Percentiles rank a stretch among this genome's conserved stretches.
Conservation (phyloP, 108 stramenopile species). For the Pelagomonas calceolata region DNA sequence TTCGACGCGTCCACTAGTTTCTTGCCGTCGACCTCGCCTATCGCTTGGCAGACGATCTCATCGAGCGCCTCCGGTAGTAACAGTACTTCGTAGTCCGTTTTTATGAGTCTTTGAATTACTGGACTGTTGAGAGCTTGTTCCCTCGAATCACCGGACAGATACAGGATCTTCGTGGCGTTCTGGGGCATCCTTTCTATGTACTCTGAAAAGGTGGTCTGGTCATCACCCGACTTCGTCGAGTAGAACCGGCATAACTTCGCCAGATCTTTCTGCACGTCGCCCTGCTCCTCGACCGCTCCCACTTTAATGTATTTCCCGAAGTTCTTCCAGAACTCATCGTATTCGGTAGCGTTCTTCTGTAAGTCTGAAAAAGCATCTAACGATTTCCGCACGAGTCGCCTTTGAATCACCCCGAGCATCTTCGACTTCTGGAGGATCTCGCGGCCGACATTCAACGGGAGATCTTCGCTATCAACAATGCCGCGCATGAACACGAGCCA, state of each 20-base stretch:
- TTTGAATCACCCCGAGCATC: constrained; percentile 89
- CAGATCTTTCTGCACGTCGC: constrained; percentile 72
- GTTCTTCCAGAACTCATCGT: constrained; percentile 81
- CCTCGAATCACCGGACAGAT: constrained; percentile 83
- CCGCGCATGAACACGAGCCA: constrained; percentile 93
- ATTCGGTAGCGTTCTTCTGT: constrained; percentile 58
- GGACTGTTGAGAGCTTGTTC: constrained; percentile 67
- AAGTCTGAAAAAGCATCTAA: constrained; percentile 84
- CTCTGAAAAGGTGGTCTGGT: constrained; percentile 48
- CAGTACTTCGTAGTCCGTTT: constrained; percentile 79
- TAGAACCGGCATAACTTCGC: constrained; percentile 69
- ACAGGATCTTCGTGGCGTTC: constrained; percentile 83
- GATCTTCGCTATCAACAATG: constrained; percentile 86
- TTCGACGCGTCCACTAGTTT: constrained; percentile 76
- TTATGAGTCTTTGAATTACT: constrained; percentile 72
- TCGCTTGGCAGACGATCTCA: constrained; percentile 83
- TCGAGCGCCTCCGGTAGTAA: constrained; percentile 88
- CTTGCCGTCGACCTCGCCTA: constrained; percentile 58
- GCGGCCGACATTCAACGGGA: constrained; percentile 89
- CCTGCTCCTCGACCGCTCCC: constrained; percentile 81
- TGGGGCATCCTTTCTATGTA: constrained; percentile 81
- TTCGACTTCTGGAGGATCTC: constrained; percentile 96
- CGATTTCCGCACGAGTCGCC: constrained; percentile 88
- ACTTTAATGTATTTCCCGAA: constrained; percentile 94
- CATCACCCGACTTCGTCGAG: constrained; percentile 49